A percentile compares a stretch with the other conserved stretches of the same genome.
Conservation (phyloP, 495 filamentous ascomycete species). For the Tuber indicum region DNA sequence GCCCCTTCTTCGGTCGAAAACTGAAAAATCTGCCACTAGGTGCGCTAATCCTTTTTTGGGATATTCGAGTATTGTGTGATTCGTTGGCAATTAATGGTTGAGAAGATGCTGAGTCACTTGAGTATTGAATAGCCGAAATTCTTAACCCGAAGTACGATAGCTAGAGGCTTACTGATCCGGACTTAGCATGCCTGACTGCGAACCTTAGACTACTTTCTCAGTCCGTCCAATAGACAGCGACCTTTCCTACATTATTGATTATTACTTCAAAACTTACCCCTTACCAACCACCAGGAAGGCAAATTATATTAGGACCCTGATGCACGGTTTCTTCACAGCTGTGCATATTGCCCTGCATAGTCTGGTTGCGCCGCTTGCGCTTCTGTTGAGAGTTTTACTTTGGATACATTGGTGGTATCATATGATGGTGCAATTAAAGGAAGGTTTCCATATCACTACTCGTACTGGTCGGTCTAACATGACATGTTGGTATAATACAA, state of each 20-base stretch:
- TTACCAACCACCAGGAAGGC: neutral
- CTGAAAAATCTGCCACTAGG: too few species aligned
- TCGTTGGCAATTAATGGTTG: too few species aligned
- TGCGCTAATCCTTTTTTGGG: too few species aligned
- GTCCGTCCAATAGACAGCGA: neutral
- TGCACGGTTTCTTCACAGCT: neutral
- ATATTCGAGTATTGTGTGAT: too few species aligned
- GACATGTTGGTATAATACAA: neutral
- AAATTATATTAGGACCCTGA: neutral
- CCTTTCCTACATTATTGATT: neutral
- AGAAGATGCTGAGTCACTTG: too few species aligned
- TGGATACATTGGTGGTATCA: neutral
- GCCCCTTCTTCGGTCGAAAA: too few species aligned
- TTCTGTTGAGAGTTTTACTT: neutral
- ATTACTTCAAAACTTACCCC: neutral
- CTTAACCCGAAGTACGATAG: too few species aligned
- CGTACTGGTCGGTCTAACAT: neutral
- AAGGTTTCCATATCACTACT: neutral
- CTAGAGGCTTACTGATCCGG: too few species aligned
- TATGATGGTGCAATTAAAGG: neutral
- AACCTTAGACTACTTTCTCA: too few species aligned
- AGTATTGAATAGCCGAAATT: too few species aligned
- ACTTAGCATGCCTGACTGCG: too few species aligned
- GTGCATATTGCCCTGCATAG: neutral
- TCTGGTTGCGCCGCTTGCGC: neutral